Base-by-base conservation (phyloP, 2,329 filamentous ascomycete species). In the Sphaerulina musiva region DNA sequence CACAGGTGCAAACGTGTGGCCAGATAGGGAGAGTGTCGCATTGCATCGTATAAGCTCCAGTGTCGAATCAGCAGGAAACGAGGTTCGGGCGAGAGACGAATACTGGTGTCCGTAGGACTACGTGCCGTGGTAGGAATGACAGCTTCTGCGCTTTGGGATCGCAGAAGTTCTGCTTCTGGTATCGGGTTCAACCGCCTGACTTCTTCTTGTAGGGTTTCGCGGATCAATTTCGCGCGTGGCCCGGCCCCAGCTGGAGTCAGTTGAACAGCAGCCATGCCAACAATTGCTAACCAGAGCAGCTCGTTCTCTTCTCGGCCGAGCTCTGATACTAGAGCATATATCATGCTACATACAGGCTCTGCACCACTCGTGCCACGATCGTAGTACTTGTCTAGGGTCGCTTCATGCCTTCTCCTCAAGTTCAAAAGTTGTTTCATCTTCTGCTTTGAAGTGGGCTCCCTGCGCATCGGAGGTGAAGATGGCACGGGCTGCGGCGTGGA, bases 31-130 rank as follows among this genome's bases (percentile, higher is more conserved):
- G 91, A 96, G 70, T 98, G 93, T 10, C 97, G 79, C 93, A 98
- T 97, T 69, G 90, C 95, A 67, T 98, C 93, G 70, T 97, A 97
- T 11, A 98, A 77, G 63, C 89, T 95, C 93, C 93, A 98, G 69
- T 98, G 93, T 34, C 93, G 80, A 50, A 97, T 88, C 0, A 98
- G 80, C 26, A 97, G 80, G 62, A 98, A 95, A 40, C 88, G 86
- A 8, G 93, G 95, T 67, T 98, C 93, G 0, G 93, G 93, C 0
- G 91, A 95, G 39, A 98, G 76, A 20, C 91, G 84, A 62, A 98
- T 97, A 48, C 89, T 87, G 8, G 84, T 95, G 70, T 98, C 93
- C 51, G 91, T 92, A 5, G 93, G 89, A 58, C 87, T 93, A 57
- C 87, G 80, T 6, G 90, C 91, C 20, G 89, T 90, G 0, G 89